These are phyloP conservation scores for Kwoniella pini DNA, from an alignment of 768 basidiomycete genomes.

Conservation along the genomic window DNA sequence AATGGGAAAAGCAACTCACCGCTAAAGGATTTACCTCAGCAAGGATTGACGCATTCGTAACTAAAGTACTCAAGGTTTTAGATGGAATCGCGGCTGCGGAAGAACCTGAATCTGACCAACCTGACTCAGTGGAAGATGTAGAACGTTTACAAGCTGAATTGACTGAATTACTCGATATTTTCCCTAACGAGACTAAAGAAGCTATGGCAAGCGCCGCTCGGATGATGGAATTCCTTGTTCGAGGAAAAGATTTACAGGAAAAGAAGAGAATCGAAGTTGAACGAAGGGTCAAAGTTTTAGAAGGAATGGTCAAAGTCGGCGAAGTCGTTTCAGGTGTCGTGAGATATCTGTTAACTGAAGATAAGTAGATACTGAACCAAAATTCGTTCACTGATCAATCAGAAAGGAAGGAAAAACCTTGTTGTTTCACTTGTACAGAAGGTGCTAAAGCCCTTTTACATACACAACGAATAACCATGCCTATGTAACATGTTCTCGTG, in stretches of 20 bases:
- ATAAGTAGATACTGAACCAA: not conserved
- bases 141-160: conserved; percentile 30
- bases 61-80: conserved; percentile 45
- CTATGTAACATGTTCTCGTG: too few species aligned
- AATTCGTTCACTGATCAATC: not conserved
- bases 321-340: conserved; percentile 46
- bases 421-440: not conserved
- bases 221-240: conserved; percentile 38
- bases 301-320: conserved; percentile 48
- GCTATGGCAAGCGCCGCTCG: conserved; percentile 30
- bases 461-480: too few species aligned
- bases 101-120: conserved; percentile 23
- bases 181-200: conserved; percentile 40
- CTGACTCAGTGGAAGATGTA: conserved; percentile 11
- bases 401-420: not conserved
- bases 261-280: conserved; percentile 45
- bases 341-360: conserved; percentile 43
- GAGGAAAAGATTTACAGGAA: conserved; percentile 43
- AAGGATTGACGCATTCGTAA: conserved; percentile 42
- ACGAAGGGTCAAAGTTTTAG: conserved; percentile 45
- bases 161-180: conserved; percentile 19
- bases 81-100: conserved; percentile 48
- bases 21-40: conserved; percentile 32
- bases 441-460: too few species aligned
- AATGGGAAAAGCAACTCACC: conserved; percentile 31